A percentile compares a stretch with the other conserved stretches of the same genome.
These are phyloP conservation scores for Mitragyna speciosa DNA, from an alignment of 257 asterid species.

Conservation along the genomic window DNA sequence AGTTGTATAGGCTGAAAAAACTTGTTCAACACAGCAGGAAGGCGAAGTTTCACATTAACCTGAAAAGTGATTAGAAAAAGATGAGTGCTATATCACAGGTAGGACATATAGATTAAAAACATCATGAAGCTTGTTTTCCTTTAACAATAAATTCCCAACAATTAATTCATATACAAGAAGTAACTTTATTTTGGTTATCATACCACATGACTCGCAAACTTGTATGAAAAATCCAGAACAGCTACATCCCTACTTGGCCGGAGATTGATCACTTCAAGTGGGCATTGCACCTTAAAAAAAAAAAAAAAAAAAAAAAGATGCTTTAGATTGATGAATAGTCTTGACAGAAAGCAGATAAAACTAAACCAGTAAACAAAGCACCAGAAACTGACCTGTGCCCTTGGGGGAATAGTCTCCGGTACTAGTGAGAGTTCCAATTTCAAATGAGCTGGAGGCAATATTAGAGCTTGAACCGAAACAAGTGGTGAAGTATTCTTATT, in stretches of 20 bases:
- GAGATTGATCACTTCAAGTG: slow-evolving; percentile 81
- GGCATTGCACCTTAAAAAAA: slow-evolving; percentile 76
- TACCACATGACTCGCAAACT: slow-evolving; percentile 74
- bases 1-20: slow-evolving; percentile 75
- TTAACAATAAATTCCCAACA: not conserved
- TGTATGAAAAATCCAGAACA: slow-evolving; percentile 85
- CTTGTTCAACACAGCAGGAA: slow-evolving; percentile 84
- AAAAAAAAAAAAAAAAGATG: slow-evolving; percentile 14
- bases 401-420: slow-evolving; percentile 92
- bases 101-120: not conserved
- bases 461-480: slow-evolving; percentile 68
- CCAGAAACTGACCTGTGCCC: slow-evolving; percentile 70
- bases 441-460: slow-evolving; percentile 80
- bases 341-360: not conserved
- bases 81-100: not conserved
- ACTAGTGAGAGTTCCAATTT: slow-evolving; percentile 75
- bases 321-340: not conserved
- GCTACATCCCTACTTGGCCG: slow-evolving; percentile 90
- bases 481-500: slow-evolving; percentile 82
- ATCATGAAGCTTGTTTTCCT: not conserved
- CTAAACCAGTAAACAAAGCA: not conserved
- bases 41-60: slow-evolving; percentile 89
- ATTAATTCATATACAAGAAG: not conserved
- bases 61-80: slow-evolving; percentile 25
- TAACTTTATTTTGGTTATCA: not conserved